phyloP scores from a whole-genome alignment of 371 early-diverging fungal species.

The Haplosporangium sp. region DNA sequence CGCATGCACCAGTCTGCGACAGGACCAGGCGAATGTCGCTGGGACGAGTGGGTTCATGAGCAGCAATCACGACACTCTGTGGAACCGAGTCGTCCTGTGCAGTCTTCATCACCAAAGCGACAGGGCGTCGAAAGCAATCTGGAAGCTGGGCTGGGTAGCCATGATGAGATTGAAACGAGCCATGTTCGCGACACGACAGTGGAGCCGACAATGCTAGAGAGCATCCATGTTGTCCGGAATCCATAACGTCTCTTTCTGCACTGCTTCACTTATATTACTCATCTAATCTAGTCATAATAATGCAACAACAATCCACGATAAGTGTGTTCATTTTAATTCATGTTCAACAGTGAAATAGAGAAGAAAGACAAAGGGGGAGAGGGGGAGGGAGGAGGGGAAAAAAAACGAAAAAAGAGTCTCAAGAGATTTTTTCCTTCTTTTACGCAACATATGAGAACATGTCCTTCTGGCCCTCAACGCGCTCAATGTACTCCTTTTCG shows the following conservation, averaged over 20 bases:
- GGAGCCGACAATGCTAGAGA: conserved; percentile 20
- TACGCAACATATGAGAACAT: conserved; percentile 91
- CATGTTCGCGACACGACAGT: conserved; percentile 23
- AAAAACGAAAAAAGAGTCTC: neutral
- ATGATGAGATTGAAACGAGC: neutral
- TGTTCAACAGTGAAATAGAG: neutral
- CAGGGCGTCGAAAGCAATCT: conserved; percentile 3
- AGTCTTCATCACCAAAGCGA: conserved; percentile 7
- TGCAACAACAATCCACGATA: neutral
- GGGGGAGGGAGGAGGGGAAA: neutral
- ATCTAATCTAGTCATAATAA: neutral
- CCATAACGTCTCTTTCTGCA: neutral
- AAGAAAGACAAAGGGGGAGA: neutral
- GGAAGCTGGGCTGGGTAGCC: conserved; percentile 4
- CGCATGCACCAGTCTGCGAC: conserved; percentile 31
- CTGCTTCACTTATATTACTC: neutral
- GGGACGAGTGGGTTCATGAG: conserved; percentile 27
- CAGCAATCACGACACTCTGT: conserved; percentile 5
- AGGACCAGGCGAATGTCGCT: conserved; percentile 1
- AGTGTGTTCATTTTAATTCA: too few species aligned
- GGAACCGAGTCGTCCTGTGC: neutral
- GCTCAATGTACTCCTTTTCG: conserved; percentile 95
- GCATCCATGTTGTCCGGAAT: conserved; percentile 25
- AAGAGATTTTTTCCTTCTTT: conserved; percentile 1
- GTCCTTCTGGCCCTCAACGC: conserved; percentile 86